Base-by-base conservation (phyloP, 768 basidiomycete species). In the Lactarius pseudohatsudake region DNA sequence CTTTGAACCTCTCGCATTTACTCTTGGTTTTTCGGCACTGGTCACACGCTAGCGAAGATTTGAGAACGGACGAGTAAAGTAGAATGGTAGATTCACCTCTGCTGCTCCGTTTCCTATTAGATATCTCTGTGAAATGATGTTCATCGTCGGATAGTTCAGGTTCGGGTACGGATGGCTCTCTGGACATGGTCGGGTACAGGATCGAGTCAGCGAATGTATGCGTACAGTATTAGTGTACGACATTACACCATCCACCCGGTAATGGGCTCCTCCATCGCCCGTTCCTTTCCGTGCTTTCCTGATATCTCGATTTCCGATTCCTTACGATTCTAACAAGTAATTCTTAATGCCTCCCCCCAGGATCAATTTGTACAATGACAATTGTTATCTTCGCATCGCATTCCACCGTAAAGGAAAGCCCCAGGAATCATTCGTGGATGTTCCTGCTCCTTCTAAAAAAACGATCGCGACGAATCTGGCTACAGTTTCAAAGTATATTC, bases 1-100 rank as follows among this genome's bases (percentile, higher is more conserved):
- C 80, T 72, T 60, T 70, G 40, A 77, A 78, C 57, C 85, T 83
- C 73, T 92, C 91, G 73, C 92, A 94, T 75, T 93, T 92, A 79
- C 89, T 90, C 78, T 93, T 94, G 8, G 89, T 89, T 79, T 92
- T 94, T 58, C 91, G 82, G 72, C 92, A 94, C 70, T 92, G 89
- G 79, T 94, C 92, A 72, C 92, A 94, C 38, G 92, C 92, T 92
- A 18, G 43, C 32, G 15, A 62, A 34, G 18, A 26, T 54, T 30
- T 7, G n/a, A 53, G 57, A 28, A 41, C 18, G n/a, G 50, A 18
- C 10, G 16, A 32, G 16, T 1, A 7, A 18, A 40, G 53, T 16
- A 16, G 40, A 61, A 22, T 15, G 50, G 50, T 30, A 26, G 7
- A 64, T 62, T 26, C n/a, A 66, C 70, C 70, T 67, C 70, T 69